Percentiles rank a stretch among this genome's conserved stretches.
phyloP scores from a whole-genome alignment of 2,329 filamentous ascomycete species.

The Fusarium mexicanum region DNA sequence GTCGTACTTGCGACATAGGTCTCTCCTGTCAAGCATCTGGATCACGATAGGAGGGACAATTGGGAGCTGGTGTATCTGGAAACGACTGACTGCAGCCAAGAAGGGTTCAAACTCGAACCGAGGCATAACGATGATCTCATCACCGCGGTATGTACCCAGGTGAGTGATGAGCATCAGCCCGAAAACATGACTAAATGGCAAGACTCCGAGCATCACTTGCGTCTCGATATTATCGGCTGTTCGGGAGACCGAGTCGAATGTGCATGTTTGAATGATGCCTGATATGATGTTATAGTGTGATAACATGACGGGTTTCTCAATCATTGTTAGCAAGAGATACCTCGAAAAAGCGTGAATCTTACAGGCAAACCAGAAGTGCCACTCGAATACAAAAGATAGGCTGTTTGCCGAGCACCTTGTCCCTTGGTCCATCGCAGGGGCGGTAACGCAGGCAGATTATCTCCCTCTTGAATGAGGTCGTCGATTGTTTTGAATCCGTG shows the following conservation, averaged over 20 bases:
- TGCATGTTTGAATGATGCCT: constrained; percentile 71
- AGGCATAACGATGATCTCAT: constrained; percentile 75
- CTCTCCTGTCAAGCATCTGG: not conserved
- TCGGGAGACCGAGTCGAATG: constrained; percentile 51
- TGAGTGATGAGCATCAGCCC: constrained; percentile 77
- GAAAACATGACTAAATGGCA: constrained; percentile 86
- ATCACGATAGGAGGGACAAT: constrained; percentile 15
- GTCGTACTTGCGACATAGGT: not conserved
- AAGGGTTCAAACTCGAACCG: constrained; percentile 77
- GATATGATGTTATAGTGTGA: constrained; percentile 83
- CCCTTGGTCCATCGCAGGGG: constrained; percentile 66
- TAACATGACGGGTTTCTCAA: constrained; percentile 81
- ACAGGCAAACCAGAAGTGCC: constrained; percentile 77
- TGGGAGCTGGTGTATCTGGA: constrained; percentile 11
- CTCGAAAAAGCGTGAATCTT: not conserved
- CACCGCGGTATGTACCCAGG: constrained; percentile 72
- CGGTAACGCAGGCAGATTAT: constrained; percentile 59
- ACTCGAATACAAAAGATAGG: constrained; percentile 83
- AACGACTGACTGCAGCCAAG: constrained; percentile 48
- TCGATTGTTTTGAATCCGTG: constrained; percentile 69
- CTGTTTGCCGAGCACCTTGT: constrained; percentile 72
- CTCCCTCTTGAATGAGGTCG: constrained; percentile 70
- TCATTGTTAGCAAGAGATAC: not conserved
- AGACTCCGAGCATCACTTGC: constrained; percentile 67
- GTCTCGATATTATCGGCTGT: constrained; percentile 50